Percentiles rank a stretch among this genome's conserved stretches.
phyloP scores from a whole-genome alignment of 805 yeast genomes.

The Kodamaea sagamina region DNA sequence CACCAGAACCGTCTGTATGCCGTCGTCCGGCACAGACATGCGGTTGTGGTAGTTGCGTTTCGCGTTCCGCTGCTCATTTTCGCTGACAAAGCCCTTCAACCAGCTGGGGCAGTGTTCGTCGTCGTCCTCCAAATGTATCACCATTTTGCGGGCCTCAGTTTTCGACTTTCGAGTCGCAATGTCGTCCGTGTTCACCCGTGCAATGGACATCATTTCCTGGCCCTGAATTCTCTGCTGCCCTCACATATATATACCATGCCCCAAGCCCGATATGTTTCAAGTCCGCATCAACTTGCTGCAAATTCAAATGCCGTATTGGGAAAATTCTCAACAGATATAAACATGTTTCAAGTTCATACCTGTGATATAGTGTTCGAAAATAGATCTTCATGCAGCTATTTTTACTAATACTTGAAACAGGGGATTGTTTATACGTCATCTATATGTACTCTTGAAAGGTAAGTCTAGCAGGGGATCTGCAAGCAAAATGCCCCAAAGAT shows the following conservation, averaged over 20 bases:
- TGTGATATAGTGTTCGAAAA: not conserved
- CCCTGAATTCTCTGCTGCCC: too few relatives aligned
- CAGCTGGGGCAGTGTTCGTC: slow-evolving; percentile 11
- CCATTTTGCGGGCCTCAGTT: slow-evolving; percentile 2
- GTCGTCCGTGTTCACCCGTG: slow-evolving; percentile 7
- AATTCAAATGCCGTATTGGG: not conserved
- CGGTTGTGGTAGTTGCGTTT: slow-evolving; percentile 15
- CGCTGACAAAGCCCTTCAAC: slow-evolving; percentile 14
- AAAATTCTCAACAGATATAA: not conserved
- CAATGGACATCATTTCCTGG: not conserved
- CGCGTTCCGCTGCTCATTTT: slow-evolving; percentile 12
- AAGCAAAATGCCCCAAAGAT: too few relatives aligned
- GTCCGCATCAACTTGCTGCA: not conserved
- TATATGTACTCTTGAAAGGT: too few relatives aligned
- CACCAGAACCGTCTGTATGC: not conserved
- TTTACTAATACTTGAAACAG: slow-evolving; percentile 3
- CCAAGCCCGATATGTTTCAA: not conserved
- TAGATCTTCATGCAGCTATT: not conserved
- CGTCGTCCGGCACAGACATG: not conserved
- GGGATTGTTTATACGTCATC: slow-evolving; percentile 1
- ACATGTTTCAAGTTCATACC: not conserved
- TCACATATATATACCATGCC: not conserved
- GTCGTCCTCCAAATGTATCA: slow-evolving; percentile 1
- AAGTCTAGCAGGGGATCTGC: too few relatives aligned
- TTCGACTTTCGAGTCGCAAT: slow-evolving; percentile 8